Conservation (phyloP, 495 filamentous ascomycete species). For the Saxispiralis lemnorum region DNA sequence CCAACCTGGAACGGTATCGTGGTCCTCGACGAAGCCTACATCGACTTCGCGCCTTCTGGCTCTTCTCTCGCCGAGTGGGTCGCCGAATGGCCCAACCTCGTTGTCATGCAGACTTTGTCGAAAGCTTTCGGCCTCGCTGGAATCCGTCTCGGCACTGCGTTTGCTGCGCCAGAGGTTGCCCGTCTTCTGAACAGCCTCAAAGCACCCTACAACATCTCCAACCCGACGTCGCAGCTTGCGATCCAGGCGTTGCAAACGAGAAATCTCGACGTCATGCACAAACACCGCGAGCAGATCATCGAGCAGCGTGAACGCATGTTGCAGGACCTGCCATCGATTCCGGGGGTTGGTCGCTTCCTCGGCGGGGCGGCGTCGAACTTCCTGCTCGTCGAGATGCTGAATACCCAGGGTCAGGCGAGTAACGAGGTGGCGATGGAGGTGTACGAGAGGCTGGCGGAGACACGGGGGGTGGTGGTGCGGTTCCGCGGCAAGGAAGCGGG, state of each 20-base stretch:
- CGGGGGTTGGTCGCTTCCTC: conserved; percentile 61
- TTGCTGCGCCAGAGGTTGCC: conserved; percentile 41
- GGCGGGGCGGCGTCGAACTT: conserved; percentile 80
- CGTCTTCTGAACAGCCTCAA: conserved; percentile 72
- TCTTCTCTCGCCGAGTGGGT: conserved; percentile 86
- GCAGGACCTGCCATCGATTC: conserved; percentile 51
- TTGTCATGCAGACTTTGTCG: conserved; percentile 92
- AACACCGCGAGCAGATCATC: conserved; percentile 48
- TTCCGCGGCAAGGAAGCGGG: conserved; percentile 86
- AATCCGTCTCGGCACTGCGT: conserved; percentile 58
- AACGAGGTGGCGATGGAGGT: conserved; percentile 59
- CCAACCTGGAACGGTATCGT: conserved; percentile 90
- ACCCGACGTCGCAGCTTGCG: conserved; percentile 68
- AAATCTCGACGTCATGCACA: conserved; percentile 54
- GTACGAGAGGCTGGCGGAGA: conserved; percentile 74
- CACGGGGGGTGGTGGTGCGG: conserved; percentile 73
- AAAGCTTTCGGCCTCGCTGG: conserved; percentile 94
- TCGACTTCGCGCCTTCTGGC: conserved; percentile 74
- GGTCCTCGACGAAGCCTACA: conserved; percentile 87
- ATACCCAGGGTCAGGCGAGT: conserved; percentile 51
- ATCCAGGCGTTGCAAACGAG: conserved; percentile 44
- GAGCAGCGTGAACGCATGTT: conserved; percentile 61
- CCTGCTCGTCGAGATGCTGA: conserved; percentile 69
- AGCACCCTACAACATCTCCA: conserved; percentile 87
- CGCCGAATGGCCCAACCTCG: conserved; percentile 81